phyloP scores from a whole-genome alignment of 2,329 filamentous ascomycete genomes.

The Colletotrichum trifolii region DNA sequence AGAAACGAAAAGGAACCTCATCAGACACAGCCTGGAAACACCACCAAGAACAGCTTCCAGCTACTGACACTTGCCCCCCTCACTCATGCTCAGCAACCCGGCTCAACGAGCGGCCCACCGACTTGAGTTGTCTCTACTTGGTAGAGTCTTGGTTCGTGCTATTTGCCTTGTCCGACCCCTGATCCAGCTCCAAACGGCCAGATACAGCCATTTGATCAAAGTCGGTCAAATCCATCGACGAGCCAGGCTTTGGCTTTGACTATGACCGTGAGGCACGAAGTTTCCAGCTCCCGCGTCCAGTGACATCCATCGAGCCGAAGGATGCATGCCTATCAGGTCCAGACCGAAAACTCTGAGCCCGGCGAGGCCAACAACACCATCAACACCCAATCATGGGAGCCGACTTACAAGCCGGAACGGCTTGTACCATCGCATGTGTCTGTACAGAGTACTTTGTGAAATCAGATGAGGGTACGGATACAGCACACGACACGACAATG shows the following conservation, averaged over 20 bases:
- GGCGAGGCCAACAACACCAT: constrained; percentile 26
- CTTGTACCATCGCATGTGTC: constrained; percentile 15
- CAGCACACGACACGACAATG: constrained; percentile 19
- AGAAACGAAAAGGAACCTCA: constrained; percentile 28
- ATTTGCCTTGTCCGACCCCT: constrained; percentile 10
- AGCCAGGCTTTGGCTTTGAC: too few relatives aligned
- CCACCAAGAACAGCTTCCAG: constrained; percentile 8
- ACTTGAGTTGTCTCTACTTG: constrained; percentile 6
- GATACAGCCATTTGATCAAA: not conserved
- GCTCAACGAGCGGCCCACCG: too few relatives aligned
- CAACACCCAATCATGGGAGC: constrained; percentile 26
- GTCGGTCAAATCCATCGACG: not conserved
- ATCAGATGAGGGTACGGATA: too few relatives aligned
- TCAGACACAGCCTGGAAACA: constrained; percentile 22
- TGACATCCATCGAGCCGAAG: not conserved
- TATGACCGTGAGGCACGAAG: too few relatives aligned
- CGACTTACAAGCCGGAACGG: constrained; percentile 5
- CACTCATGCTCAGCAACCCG: too few relatives aligned
- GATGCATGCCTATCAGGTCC: constrained; percentile 27
- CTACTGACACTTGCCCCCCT: not conserved
- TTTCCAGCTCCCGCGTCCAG: too few relatives aligned
- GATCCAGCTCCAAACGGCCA: constrained; percentile 21
- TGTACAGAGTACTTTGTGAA: too few relatives aligned
- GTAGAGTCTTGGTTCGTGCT: not conserved
- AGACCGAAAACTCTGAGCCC: constrained; percentile 33